These are phyloP conservation scores for Cyphellophora europaea DNA, from an alignment of 2,329 filamentous ascomycete species.

Conservation along the genomic window DNA sequence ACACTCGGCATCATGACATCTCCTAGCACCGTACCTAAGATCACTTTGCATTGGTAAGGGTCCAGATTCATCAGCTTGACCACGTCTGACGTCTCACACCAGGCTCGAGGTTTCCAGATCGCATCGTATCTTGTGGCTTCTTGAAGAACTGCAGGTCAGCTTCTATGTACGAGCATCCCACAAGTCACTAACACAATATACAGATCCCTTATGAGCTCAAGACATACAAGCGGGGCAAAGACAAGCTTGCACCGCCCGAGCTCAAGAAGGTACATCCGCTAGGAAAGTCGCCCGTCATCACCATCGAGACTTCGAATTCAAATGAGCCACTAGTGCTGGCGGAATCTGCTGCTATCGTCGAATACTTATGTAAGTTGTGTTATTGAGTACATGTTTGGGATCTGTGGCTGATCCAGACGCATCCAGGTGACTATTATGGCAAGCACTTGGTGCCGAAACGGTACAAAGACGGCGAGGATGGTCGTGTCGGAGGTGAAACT, in stretches of 20 bases:
- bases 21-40: constrained; percentile 35
- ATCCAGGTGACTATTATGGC: constrained; percentile 45
- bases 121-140: constrained; percentile 75
- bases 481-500: constrained; percentile 46
- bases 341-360: constrained; percentile 71
- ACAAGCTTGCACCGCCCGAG: constrained; percentile 63
- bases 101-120: constrained; percentile 80
- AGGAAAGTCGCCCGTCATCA: constrained; percentile 76
- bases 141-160: constrained; percentile 78
- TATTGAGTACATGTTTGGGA: background rate
- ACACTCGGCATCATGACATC: too few relatives aligned
- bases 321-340: constrained; percentile 55
- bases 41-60: constrained; percentile 56
- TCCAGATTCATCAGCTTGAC: background rate
- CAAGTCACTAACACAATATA: too few relatives aligned
- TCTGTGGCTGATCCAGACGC: background rate
- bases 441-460: constrained; percentile 39
- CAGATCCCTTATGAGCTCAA: constrained; percentile 70
- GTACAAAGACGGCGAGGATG: constrained; percentile 45
- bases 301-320: constrained; percentile 43
- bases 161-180: too few relatives aligned
- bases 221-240: constrained; percentile 59
- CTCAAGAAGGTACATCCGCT: constrained; percentile 72
- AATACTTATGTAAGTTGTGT: constrained; percentile 55
- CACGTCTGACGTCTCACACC: constrained; percentile 1